Base-by-base conservation (phyloP, 164 flowering plant species). In the Vitis riparia region DNA sequence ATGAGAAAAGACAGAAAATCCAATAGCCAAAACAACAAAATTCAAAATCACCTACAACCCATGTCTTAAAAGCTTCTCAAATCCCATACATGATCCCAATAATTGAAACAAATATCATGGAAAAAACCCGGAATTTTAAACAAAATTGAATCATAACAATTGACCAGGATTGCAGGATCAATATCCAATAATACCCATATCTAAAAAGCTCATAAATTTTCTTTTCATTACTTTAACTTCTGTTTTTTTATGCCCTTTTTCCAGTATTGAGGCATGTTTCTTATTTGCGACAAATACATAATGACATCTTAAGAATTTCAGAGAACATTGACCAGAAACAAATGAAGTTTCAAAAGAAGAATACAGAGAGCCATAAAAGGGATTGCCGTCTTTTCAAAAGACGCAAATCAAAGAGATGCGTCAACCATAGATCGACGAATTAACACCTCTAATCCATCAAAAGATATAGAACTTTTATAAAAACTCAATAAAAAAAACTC, bases 11-110 rank as follows among this genome's bases (percentile, higher is more conserved):
- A 37, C 52, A 44, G 47, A 65, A 9, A n/a, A 37, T 3, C 50
- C 13, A 4, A 32, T 17, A 2, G 12, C 8, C 15, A 0, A 53
- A 5, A 3, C 14, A 53, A 23, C 56, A 13, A 53, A 15, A 53
- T 53, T 53, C 56, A 14, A 53, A 13, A 53, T 53, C n/a, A 14
- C 16, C 56, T 13, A 53, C 56, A 53, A 53, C 56, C 56, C 56
- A 53, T 53, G 56, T 53, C 56, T 53, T n/a, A 53, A 53, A 53
- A 53, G 56, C 56, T 53, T 53, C n/a, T 61, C 16, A 13, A 37
- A 29, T 16, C 8, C 16, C 44, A 12, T 61, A n/a, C 49, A 37
- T 1, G 8, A 13, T 3, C 32, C 10, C 16, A 30, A 61, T 10
- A 32, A 15, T 10, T 14, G 7, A 37, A 61, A 30, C 49, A 61